phyloP scores from a whole-genome alignment of 1,284 basidiomycete genomes.

The Stereum hirsutum region DNA sequence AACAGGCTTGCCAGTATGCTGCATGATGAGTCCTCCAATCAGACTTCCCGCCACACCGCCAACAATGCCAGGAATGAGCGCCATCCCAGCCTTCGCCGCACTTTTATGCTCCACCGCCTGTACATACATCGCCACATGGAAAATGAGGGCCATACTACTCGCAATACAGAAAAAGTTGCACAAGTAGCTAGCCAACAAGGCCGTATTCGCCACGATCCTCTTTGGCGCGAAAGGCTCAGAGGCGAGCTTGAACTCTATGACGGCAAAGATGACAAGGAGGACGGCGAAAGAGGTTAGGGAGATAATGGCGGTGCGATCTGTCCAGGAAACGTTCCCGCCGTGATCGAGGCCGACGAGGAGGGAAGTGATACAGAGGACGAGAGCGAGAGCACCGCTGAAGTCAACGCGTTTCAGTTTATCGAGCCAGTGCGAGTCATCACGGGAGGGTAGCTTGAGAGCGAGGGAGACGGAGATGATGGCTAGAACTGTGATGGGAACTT shows the following conservation, averaged over 20 bases:
- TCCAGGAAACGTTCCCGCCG: conserved; percentile 50
- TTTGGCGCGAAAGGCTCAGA: conserved; percentile 50
- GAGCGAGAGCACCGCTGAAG: conserved; percentile 42
- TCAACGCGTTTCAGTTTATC: conserved; percentile 48
- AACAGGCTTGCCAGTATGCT: conserved; percentile 48
- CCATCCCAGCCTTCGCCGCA: conserved; percentile 38
- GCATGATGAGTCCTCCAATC: conserved; percentile 41
- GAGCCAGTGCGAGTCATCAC: conserved; percentile 25
- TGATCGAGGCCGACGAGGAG: conserved; percentile 49
- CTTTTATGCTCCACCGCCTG: conserved; percentile 42
- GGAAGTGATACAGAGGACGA: conserved; percentile 40
- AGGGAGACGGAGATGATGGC: conserved; percentile 43
- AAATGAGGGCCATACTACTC: conserved; percentile 35
- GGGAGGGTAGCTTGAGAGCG: conserved; percentile 38
- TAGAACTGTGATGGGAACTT: conserved; percentile 43
- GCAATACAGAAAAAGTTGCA: conserved; percentile 49
- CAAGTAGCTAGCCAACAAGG: conserved; percentile 45
- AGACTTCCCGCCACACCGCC: conserved; percentile 41
- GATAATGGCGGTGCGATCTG: conserved; percentile 23
- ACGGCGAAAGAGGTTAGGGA: conserved; percentile 15
- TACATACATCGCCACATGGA: conserved; percentile 45
- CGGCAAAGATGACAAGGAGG: conserved; percentile 17
- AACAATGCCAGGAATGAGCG: conserved; percentile 38
- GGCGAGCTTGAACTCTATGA: conserved; percentile 34
- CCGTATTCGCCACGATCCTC: conserved; percentile 37